Evolutionary conservation across 768 basidiomycete genomes (phyloP).

Genomic region (Panaeolus papilionaceus): DNA sequence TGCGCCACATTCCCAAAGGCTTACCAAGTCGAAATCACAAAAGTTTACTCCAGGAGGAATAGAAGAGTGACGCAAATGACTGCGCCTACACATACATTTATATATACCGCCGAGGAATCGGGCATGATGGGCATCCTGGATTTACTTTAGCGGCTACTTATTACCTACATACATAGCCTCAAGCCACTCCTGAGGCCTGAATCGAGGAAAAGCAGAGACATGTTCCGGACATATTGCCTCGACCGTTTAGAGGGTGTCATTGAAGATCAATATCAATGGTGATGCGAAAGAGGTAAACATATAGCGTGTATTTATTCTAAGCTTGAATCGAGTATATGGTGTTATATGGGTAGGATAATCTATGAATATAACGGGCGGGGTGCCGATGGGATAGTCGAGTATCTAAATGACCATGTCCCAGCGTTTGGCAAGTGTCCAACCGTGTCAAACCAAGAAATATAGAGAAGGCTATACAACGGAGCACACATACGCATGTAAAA

Average conservation of each 20-base stretch:
- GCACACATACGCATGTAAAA: neutral
- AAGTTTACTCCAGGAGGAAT: neutral
- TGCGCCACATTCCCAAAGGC: neutral
- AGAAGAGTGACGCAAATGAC: neutral
- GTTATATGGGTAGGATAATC: neutral
- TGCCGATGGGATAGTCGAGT: neutral
- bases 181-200: conserved; percentile 5
- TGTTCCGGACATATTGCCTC: neutral
- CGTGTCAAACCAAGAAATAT: neutral
- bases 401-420: neutral
- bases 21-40: neutral
- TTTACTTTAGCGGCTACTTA: neutral
- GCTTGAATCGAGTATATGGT: neutral
- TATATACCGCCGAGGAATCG: conserved; percentile 1
- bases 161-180: neutral
- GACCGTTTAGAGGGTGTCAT: neutral
- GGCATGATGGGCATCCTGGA: conserved; percentile 1
- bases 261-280: neutral
- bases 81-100: neutral
- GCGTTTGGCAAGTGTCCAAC: neutral
- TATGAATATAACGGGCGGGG: neutral
- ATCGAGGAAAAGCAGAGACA: neutral
- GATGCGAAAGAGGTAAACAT: neutral
- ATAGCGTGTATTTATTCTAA: neutral
- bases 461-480: neutral